Base-by-base conservation (phyloP, 2,329 filamentous ascomycete genomes). In the Fusarium camptoceras region DNA sequence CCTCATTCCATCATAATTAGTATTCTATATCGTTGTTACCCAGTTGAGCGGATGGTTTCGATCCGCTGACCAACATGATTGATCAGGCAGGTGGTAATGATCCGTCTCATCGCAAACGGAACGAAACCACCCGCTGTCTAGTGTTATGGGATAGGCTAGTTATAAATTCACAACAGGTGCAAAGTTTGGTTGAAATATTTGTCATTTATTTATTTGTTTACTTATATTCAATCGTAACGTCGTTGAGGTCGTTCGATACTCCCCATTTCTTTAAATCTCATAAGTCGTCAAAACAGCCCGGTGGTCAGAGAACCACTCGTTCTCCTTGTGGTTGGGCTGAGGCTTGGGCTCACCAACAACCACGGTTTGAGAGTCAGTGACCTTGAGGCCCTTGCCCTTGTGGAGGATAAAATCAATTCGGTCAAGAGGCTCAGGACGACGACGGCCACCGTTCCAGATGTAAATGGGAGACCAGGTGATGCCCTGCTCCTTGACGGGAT, bases 371-470 rank as follows among this genome's bases (percentile, higher is more conserved):
- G 81, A 81, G n/a, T 70, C 72, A 0, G 77, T 31, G 1, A 79
- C 76, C 31, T 72, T 73, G 6, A 83, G 62, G 1, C 57, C 51
- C 47, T 71, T 71, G 1, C 80, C 80, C 60, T 79, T 79, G 72
- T 81, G 76, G 37, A 82, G 82, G 24, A 83, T 76, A 56, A 83
- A 83, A 67, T 83, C 81, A 37, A 83, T 83, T 16, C 82, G 67
- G 57, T 83, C 82, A 48, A 78, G 70, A 0, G 81, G 81, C 74
- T 83, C 82, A 0, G 81, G 79, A 65, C 81, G 80, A 1, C 73
- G 49, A 2, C 75, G 64, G 12, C 73, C 74, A 0, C 74, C 66
- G 64, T 83, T 81, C 22, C 72, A 70, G 18, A 75, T 73, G 55
- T 75, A 79, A 16, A 83, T 64, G 11, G 82, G 82, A 1, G 81